Evolutionary conservation across 441 rosid genomes (phyloP).

Genomic region (Populus hybrid): DNA sequence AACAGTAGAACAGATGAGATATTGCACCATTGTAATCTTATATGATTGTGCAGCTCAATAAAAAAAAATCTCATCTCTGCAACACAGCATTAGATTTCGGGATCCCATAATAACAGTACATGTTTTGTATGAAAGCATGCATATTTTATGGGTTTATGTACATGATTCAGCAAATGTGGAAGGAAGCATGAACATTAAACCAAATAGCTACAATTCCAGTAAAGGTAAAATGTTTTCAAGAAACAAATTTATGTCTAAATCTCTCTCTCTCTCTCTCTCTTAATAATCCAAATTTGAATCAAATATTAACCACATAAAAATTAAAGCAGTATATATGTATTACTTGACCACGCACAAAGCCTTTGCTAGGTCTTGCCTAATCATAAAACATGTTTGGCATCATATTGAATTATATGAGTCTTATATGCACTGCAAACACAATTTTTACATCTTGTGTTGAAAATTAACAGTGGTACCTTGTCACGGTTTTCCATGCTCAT

Average conservation of each 20-base stretch:
- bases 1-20: neutral
- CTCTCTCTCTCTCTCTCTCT: neutral
- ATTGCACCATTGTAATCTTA: neutral
- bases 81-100: neutral
- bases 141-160: neutral
- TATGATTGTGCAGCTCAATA: neutral
- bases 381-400: neutral
- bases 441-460: neutral
- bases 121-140: neutral
- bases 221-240: neutral
- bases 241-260: neutral
- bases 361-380: neutral
- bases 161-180: conserved; percentile 8
- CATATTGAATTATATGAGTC: neutral
- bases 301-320: neutral
- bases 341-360: neutral
- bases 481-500: conserved; percentile 89
- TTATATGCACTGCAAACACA: neutral
- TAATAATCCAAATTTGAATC: neutral
- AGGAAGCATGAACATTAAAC: neutral
- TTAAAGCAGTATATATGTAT: neutral
- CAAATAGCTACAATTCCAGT: neutral
- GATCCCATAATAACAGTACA: neutral
- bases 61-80: neutral
- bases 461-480: conserved; percentile 46